Percentiles rank a stretch among this genome's conserved stretches.
phyloP scores from a whole-genome alignment of 2,329 filamentous ascomycete genomes.

The Emmonsiellopsis sp. region DNA sequence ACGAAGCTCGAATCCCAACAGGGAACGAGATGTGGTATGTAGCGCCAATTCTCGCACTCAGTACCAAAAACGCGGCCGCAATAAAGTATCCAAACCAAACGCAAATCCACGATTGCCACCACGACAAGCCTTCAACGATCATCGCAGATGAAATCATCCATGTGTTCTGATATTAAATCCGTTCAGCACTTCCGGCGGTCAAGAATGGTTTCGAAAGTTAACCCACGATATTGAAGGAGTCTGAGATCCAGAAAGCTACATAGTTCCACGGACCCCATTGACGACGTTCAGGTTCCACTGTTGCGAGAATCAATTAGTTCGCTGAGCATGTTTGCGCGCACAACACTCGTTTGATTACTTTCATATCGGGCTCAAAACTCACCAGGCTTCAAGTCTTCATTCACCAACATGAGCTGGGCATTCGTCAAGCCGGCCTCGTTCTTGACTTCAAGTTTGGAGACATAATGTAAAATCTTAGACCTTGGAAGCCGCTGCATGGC shows the following conservation, averaged over 20 bases:
- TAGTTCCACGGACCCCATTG: constrained; percentile 86
- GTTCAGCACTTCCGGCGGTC: not conserved
- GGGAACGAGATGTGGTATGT: constrained; percentile 86
- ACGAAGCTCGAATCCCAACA: constrained; percentile 65
- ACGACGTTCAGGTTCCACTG: constrained; percentile 68
- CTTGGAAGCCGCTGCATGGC: constrained; percentile 33
- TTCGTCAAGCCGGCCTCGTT: constrained; percentile 67
- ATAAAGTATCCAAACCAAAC: constrained; percentile 81
- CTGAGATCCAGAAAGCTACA: constrained; percentile 77
- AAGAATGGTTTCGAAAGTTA: not conserved
- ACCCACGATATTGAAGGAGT: constrained; percentile 67
- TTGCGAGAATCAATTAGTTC: constrained; percentile 14
- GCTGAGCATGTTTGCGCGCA: constrained; percentile 5
- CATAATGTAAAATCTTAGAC: constrained; percentile 28
- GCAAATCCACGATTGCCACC: constrained; percentile 88
- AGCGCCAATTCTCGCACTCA: constrained; percentile 75
- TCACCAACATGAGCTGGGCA: constrained; percentile 77
- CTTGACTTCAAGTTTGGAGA: constrained; percentile 57
- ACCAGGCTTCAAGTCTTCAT: constrained; percentile 66
- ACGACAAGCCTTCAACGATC: constrained; percentile 67
- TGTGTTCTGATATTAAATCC: constrained; percentile 50
- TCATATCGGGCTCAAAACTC: constrained; percentile 48
- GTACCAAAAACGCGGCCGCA: constrained; percentile 62
- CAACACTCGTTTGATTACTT: constrained; percentile 1
- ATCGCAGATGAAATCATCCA: constrained; percentile 89